Evolutionary conservation across 2,329 filamentous ascomycete species (phyloP).

Genomic region (Colletotrichum sp.): DNA sequence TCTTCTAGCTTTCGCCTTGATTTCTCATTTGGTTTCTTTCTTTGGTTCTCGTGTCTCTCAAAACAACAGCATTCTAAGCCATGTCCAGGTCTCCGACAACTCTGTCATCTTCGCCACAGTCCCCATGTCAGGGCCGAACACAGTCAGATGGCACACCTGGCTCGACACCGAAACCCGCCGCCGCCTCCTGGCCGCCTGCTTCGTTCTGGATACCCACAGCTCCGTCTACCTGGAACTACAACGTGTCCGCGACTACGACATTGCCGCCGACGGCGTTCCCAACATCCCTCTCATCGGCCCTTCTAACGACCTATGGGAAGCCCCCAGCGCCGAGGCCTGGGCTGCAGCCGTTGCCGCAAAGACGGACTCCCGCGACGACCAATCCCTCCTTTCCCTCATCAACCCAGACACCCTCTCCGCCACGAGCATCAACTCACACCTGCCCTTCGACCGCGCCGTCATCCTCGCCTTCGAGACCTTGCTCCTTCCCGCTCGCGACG

Average conservation of each 20-base stretch:
- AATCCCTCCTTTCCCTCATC: slow-evolving; percentile 8
- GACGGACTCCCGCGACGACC: neutral
- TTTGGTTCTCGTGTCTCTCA: slow-evolving; percentile 25
- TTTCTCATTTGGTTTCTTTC: slow-evolving; percentile 25
- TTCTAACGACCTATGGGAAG: slow-evolving; percentile 55
- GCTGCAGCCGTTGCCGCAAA: slow-evolving; percentile 35
- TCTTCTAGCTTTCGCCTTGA: slow-evolving; percentile 18
- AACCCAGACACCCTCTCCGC: slow-evolving; percentile 39
- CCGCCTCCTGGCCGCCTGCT: slow-evolving; percentile 61
- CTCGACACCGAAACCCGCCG: slow-evolving; percentile 56
- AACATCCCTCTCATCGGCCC: slow-evolving; percentile 51
- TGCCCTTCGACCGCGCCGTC: slow-evolving; percentile 43
- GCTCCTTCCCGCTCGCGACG: slow-evolving; percentile 39
- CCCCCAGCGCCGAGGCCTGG: slow-evolving; percentile 52
- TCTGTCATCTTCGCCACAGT: slow-evolving; percentile 31
- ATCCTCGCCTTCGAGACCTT: slow-evolving; percentile 45
- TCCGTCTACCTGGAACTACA: slow-evolving; percentile 59
- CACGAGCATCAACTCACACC: slow-evolving; percentile 37
- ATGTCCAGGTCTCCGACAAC: slow-evolving; percentile 44
- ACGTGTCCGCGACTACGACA: slow-evolving; percentile 38
- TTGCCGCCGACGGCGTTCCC: slow-evolving; percentile 36
- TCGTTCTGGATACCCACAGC: slow-evolving; percentile 61
- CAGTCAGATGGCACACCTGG: slow-evolving; percentile 57
- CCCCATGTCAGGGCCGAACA: slow-evolving; percentile 26
- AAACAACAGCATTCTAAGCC: slow-evolving; percentile 28